A percentile compares a stretch with the other conserved stretches of the same genome.
These are phyloP conservation scores for Pyrenophora tritici-repentis DNA, from an alignment of 2,329 filamentous ascomycete species.

Conservation along the genomic window DNA sequence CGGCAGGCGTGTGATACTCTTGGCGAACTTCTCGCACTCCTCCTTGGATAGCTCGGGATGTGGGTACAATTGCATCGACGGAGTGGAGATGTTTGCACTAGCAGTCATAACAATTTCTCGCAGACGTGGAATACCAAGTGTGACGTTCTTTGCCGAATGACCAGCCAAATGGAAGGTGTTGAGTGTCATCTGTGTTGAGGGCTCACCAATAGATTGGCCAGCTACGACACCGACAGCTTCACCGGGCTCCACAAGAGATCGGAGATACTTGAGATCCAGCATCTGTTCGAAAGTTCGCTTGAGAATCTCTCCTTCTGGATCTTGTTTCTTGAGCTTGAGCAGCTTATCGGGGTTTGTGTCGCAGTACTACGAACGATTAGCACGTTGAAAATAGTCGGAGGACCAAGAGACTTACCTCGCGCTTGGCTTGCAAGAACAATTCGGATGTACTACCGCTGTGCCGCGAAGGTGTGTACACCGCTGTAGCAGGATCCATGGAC, in stretches of 20 bases:
- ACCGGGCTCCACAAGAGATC: slow-evolving; percentile 88
- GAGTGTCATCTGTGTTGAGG: slow-evolving; percentile 97
- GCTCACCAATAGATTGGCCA: slow-evolving; percentile 94
- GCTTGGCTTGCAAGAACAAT: slow-evolving; percentile 74
- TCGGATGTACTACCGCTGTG: slow-evolving; percentile 89
- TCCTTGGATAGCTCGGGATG: slow-evolving; percentile 71
- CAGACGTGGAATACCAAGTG: slow-evolving; percentile 93
- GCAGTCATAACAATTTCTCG: slow-evolving; percentile 99
- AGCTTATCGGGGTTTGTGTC: slow-evolving; percentile 72
- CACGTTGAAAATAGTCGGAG: neutral
- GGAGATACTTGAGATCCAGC: slow-evolving; percentile 89
- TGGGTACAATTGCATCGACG: slow-evolving; percentile 82
- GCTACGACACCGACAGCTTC: slow-evolving; percentile 97
- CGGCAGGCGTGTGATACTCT: slow-evolving; percentile 85
- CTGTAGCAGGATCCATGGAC: slow-evolving; percentile 74
- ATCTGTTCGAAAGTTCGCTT: slow-evolving; percentile 78
- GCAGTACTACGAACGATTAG: slow-evolving; percentile 62
- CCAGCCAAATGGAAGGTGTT: slow-evolving; percentile 99
- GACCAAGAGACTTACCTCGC: slow-evolving; percentile 53
- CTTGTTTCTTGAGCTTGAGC: slow-evolving; percentile 64
- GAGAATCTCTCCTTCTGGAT: slow-evolving; percentile 53
- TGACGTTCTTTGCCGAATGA: slow-evolving; percentile 98
- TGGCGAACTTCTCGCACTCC: slow-evolving; percentile 80
- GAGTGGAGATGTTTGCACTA: slow-evolving; percentile 84
- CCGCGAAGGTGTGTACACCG: slow-evolving; percentile 74